Evolutionary conservation across 1,139 yeast species (phyloP), one percentile per base, ranked within the genome.

Genomic region (Yamadazyma buinensis): DNA sequence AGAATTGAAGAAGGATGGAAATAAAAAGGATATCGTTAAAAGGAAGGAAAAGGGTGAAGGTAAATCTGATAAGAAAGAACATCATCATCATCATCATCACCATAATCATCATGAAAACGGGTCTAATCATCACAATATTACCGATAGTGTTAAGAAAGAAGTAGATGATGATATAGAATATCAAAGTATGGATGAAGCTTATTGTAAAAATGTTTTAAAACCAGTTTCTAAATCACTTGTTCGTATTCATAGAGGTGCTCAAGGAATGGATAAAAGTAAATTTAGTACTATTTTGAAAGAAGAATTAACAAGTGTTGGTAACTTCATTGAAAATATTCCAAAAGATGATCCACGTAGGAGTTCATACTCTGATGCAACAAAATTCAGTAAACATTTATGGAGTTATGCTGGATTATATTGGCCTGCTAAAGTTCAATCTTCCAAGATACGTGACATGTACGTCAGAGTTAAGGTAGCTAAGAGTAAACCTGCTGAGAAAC

Each of bases 381-480:
- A 67, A 47, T 46, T 68, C 32, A 65, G 71, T 42, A 80, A 76
- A 54, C 96, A 90, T 50, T 64, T 92, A 40, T 92, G 99, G 98
- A 76, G 86, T 17, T 86, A 84, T 58, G 95, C 97, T 7, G 75
- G 94, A 25, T 75, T 78, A 41, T 92, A 84, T 57, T 92, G 98
- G 98, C 98, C 98, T 1, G 86, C 81, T 2, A 78, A 79, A 44
- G 97, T 84, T n/a, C 80, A 86, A 27, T 84, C 95, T 39, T 67
- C 72, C 30, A 84, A 84, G 61, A 80, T 92, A 48, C 76, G 77
- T 57, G 84, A 80, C 34, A 92, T 92, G 96, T 92, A 90, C 59
- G 74, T 74, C 51, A 82, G 85, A 59, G 61, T 80, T 41, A 74
- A 69, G 39, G 28, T 29, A 17, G 26, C 38, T 6, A 22, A 22